Conservation (phyloP, 2,329 filamentous ascomycete genomes). For the Fusarium luffae region DNA sequence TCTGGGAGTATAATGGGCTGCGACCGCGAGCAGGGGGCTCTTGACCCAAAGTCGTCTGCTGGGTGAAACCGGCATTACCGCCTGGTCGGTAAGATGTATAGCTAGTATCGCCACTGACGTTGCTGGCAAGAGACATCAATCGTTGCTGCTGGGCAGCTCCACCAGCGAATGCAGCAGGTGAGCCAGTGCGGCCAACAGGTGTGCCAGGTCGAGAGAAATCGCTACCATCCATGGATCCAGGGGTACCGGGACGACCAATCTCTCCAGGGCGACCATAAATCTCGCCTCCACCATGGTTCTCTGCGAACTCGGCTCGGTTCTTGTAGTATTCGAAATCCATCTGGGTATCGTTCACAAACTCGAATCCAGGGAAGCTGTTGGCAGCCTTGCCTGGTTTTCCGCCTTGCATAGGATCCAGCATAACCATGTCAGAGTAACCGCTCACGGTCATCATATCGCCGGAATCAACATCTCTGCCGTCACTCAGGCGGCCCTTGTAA, state of each 20-base stretch:
- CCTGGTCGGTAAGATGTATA: slow-evolving; percentile 47
- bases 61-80: slow-evolving; percentile 37
- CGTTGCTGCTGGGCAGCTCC: slow-evolving; percentile 43
- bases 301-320: slow-evolving; percentile 86
- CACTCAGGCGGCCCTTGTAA: slow-evolving; percentile 82
- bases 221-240: slow-evolving; percentile 62
- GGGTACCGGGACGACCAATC: slow-evolving; percentile 70
- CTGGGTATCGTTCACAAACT: slow-evolving; percentile 86
- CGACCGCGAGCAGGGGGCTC: slow-evolving; percentile 51
- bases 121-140: slow-evolving; percentile 41
- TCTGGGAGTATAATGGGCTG: slow-evolving; percentile 62
- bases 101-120: slow-evolving; percentile 44
- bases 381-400: slow-evolving; percentile 61
- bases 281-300: slow-evolving; percentile 84
- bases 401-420: slow-evolving; percentile 79
- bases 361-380: slow-evolving; percentile 75
- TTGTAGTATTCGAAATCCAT: slow-evolving; percentile 95
- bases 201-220: slow-evolving; percentile 63
- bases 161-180: slow-evolving; percentile 50
- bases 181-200: slow-evolving; percentile 49
- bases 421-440: slow-evolving; percentile 85
- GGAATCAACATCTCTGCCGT: slow-evolving; percentile 70
- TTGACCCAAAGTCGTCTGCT: slow-evolving; percentile 37
- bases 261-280: slow-evolving; percentile 71
- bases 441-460: slow-evolving; percentile 68